Percentiles rank a stretch among this genome's conserved stretches.
Evolutionary conservation across 2,329 filamentous ascomycete species (phyloP).

Genomic region (Diaporthe citriasiana): DNA sequence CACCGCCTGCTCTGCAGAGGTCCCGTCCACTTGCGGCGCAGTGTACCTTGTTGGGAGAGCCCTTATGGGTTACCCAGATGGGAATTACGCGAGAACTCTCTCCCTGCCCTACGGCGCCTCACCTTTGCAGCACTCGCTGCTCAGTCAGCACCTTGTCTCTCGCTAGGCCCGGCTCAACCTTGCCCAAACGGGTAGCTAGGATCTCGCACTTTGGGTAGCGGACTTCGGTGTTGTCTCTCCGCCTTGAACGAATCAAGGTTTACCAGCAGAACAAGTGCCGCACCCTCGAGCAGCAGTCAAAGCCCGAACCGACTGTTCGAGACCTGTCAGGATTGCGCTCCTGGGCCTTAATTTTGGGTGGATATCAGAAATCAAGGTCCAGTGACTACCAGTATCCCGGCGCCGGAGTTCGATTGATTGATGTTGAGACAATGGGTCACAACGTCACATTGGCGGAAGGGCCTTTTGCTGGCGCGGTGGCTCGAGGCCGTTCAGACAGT

Average conservation of each 20-base stretch:
- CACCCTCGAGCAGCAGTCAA: slow-evolving; percentile 7
- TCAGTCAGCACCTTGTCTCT: slow-evolving; percentile 43
- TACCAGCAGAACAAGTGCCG: slow-evolving; percentile 7
- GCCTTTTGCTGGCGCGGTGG: background rate
- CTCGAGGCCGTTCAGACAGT: slow-evolving; percentile 23
- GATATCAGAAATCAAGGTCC: background rate
- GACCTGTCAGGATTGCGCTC: slow-evolving; percentile 1
- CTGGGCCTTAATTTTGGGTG: slow-evolving; percentile 25
- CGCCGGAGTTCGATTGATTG: slow-evolving; percentile 7
- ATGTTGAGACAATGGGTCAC: slow-evolving; percentile 26
- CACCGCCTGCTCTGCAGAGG: slow-evolving; percentile 36
- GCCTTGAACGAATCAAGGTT: background rate
- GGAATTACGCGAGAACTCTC: slow-evolving; percentile 18
- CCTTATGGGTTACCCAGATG: slow-evolving; percentile 5
- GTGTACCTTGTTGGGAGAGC: slow-evolving; percentile 4
- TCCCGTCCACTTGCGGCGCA: slow-evolving; percentile 2
- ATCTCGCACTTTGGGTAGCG: slow-evolving; percentile 2
- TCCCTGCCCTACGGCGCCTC: slow-evolving; percentile 32
- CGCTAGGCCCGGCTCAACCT: slow-evolving; percentile 27
- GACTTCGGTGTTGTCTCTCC: slow-evolving; percentile 6
- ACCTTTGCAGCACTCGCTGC: slow-evolving; percentile 25
- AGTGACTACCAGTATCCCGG: background rate
- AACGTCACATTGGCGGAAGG: slow-evolving; percentile 22
- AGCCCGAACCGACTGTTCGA: background rate
- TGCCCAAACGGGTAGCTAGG: slow-evolving; percentile 10